phyloP scores from a whole-genome alignment of 768 basidiomycete genomes.

The Kwoniella bestiolae region DNA sequence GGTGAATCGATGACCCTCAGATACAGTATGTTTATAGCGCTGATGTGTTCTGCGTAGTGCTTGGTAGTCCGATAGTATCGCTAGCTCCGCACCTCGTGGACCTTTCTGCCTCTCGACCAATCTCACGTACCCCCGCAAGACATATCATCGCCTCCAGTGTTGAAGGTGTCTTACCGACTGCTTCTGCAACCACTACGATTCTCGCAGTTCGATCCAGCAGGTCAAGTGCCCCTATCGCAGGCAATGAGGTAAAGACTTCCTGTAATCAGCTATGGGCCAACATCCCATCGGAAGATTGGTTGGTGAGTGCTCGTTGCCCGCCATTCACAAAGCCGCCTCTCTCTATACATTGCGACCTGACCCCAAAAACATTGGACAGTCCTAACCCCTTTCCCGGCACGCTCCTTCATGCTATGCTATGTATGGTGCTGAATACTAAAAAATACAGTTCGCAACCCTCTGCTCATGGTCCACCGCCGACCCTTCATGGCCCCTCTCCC shows the following conservation, averaged over 20 bases:
- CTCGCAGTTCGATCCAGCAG: background rate
- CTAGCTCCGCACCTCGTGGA: no score
- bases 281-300: slow-evolving; percentile 10
- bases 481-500: background rate
- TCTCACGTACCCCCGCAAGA: no score
- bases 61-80: no score
- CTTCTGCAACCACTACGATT: background rate
- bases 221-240: background rate
- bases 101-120: no score
- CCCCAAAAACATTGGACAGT: no score
- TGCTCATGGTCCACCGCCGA: background rate
- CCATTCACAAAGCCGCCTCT: no score
- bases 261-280: slow-evolving; percentile 2
- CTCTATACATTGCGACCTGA: no score
- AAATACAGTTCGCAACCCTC: background rate
- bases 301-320: slow-evolving; percentile 1
- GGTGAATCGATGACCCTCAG: no score
- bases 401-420: background rate
- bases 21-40: no score
- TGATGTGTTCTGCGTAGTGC: no score
- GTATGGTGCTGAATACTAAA: no score
- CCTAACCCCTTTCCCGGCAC: no score
- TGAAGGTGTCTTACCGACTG: background rate
- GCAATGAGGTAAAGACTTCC: background rate
- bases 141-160: background rate